phyloP scores from a whole-genome alignment of 495 filamentous ascomycete species.

The Talaromyces thailandensis region DNA sequence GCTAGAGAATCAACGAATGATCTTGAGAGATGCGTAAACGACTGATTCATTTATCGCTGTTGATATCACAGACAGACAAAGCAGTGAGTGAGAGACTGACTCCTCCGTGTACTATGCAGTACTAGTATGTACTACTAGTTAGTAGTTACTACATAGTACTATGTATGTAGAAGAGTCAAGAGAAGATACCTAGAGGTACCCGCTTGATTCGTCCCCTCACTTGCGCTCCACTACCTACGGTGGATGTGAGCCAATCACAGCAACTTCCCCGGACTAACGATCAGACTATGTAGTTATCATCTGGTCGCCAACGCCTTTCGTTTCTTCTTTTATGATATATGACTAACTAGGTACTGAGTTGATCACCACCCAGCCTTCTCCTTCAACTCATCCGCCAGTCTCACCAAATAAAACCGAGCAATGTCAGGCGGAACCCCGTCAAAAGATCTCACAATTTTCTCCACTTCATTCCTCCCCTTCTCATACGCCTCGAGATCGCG shows the following conservation, averaged over 20 bases:
- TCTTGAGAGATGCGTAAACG: neutral
- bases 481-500: slow-evolving; percentile 79
- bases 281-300: neutral
- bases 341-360: no score
- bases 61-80: neutral
- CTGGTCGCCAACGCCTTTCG: no score
- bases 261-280: neutral
- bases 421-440: slow-evolving; percentile 56
- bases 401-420: slow-evolving; percentile 63
- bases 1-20: neutral
- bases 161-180: no score
- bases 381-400: slow-evolving; percentile 63
- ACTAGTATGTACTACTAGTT: no score
- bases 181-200: neutral
- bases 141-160: no score
- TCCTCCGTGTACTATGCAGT: no score
- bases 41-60: neutral
- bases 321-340: neutral
- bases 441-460: slow-evolving; percentile 59
- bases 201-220: neutral
- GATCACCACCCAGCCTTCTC: slow-evolving; percentile 21
- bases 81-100: no score
- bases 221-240: neutral
- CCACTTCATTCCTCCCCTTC: slow-evolving; percentile 63
- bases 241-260: neutral